These are phyloP conservation scores for Arthrobotrys sinensis DNA, from an alignment of 2,329 filamentous ascomycete genomes.

Conservation along the genomic window DNA sequence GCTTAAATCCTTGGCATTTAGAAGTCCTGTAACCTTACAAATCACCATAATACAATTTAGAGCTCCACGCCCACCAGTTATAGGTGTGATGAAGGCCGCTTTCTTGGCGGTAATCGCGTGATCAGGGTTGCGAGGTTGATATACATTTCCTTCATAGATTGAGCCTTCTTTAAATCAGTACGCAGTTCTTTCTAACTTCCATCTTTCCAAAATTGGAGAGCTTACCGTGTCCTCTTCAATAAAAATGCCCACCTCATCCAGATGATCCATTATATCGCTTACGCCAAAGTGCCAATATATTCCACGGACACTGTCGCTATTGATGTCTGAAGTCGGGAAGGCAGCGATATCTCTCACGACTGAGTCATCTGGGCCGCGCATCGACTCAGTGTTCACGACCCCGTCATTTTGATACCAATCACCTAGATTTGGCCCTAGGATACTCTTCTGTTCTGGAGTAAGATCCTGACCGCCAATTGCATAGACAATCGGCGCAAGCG, in stretches of 20 bases:
- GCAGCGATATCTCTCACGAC: slow-evolving; percentile 10
- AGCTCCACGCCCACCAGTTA: neutral
- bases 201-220: slow-evolving; percentile 2
- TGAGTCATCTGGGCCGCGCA: neutral
- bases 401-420: slow-evolving; percentile 20
- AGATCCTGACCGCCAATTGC: slow-evolving; percentile 6
- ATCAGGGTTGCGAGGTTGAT: slow-evolving; percentile 1
- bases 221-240: slow-evolving; percentile 2
- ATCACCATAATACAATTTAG: neutral
- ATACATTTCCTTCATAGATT: slow-evolving; percentile 9
- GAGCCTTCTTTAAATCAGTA: slow-evolving; percentile 7
- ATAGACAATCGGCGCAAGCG: neutral
- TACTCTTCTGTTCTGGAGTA: neutral
- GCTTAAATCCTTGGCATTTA: no score
- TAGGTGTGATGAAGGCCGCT: neutral
- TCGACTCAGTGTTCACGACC: slow-evolving; percentile 11
- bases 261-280: slow-evolving; percentile 1
- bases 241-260: slow-evolving; percentile 4
- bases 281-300: slow-evolving; percentile 11
- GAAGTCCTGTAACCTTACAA: neutral
- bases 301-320: slow-evolving; percentile 4
- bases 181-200: neutral
- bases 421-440: neutral
- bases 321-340: neutral
- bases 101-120: slow-evolving; percentile 9